Percentiles rank a stretch among this genome's conserved stretches.
These are phyloP conservation scores for Fusarium sp. DNA, from an alignment of 2,329 filamentous ascomycete genomes.

Conservation along the genomic window DNA sequence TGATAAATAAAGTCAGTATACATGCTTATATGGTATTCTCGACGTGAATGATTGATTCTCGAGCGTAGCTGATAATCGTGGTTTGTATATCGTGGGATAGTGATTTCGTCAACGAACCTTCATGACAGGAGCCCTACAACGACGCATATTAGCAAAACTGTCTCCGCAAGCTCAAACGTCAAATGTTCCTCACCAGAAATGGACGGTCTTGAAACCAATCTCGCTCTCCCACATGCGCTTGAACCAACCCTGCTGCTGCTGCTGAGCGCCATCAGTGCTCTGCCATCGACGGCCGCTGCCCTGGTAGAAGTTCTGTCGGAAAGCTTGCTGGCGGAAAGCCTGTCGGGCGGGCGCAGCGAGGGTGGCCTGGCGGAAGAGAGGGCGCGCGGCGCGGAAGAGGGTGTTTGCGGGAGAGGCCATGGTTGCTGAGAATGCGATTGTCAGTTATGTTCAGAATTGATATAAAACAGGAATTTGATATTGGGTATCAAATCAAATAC, in stretches of 20 bases:
- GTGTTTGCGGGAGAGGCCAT: constrained; percentile 64
- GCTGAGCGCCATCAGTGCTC: constrained; percentile 71
- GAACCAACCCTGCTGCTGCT: constrained; percentile 67
- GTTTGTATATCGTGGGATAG: constrained; percentile 4
- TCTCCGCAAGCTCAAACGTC: background rate
- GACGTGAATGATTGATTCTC: constrained; percentile 3
- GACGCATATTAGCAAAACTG: constrained; percentile 41
- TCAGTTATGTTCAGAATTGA: constrained; percentile 20
- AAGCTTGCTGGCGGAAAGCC: constrained; percentile 63
- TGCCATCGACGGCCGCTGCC: constrained; percentile 70
- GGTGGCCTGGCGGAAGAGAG: constrained; percentile 68
- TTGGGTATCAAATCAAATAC: constrained; percentile 8
- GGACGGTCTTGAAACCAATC: constrained; percentile 89
- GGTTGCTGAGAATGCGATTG: constrained; percentile 32
- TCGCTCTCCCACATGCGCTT: constrained; percentile 88
- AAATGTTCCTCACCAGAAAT: constrained; percentile 81
- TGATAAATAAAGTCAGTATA: constrained; percentile 26
- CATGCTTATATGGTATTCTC: background rate
- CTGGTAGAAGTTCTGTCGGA: constrained; percentile 59
- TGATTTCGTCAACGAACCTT: constrained; percentile 61
- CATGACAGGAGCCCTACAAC: constrained; percentile 88
- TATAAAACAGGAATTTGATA: background rate
- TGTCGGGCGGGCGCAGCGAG: constrained; percentile 67
- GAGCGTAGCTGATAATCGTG: background rate
- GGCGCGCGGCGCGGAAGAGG: constrained; percentile 68